Percentiles rank a stretch among this genome's conserved stretches.
Conservation (phyloP, 1,284 basidiomycete species). For the Spongispora temasekensis region DNA sequence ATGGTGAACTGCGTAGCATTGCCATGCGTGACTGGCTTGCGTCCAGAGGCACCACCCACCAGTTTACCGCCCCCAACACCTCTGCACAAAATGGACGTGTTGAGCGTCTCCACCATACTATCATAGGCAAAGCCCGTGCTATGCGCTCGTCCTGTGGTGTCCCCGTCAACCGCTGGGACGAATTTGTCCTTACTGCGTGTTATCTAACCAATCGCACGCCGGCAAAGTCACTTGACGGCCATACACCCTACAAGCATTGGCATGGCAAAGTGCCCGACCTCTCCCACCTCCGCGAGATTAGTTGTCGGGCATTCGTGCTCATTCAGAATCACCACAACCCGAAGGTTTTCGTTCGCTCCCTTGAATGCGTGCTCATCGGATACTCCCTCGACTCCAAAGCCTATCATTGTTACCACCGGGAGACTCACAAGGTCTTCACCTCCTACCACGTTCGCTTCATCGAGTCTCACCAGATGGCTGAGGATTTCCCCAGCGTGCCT, state of each 20-base stretch:
- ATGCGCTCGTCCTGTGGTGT: background rate
- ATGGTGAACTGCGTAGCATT: background rate
- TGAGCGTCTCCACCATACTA: background rate
- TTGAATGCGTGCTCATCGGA: constrained; percentile 1
- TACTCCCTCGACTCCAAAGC: constrained; percentile 2
- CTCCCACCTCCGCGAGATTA: background rate
- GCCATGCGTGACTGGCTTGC: background rate
- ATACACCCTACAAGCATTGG: background rate
- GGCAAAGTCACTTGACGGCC: background rate
- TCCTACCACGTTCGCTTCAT: background rate
- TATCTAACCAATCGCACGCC: background rate
- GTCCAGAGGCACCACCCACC: background rate
- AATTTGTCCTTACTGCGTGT: background rate
- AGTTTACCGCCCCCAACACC: background rate
- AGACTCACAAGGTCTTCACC: background rate
- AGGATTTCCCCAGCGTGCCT: too few relatives aligned
- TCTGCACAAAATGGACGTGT: background rate
- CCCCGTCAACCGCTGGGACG: background rate
- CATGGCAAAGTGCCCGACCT: background rate
- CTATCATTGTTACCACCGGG: background rate
- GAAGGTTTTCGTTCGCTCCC: background rate
- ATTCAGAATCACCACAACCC: constrained; percentile 2
- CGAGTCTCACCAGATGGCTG: background rate
- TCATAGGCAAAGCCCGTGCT: background rate
- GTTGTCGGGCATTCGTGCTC: background rate